Percentiles rank a stretch among this genome's conserved stretches.
Conservation (phyloP, 352 stramenopile genomes). For the Pythium monospermum region DNA sequence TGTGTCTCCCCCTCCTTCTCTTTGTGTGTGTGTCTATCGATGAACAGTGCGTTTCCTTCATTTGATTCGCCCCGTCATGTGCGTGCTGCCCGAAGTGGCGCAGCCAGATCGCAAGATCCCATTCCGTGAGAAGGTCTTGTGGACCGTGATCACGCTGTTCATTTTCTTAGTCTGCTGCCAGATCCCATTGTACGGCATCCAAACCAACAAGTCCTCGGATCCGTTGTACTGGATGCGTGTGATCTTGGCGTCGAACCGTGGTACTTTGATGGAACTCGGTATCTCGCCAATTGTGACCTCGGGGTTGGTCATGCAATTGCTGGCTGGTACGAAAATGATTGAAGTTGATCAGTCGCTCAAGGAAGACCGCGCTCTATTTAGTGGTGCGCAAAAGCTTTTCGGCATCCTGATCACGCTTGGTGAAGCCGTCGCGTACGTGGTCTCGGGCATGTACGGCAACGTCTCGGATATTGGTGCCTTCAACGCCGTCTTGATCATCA, state of each 20-base stretch:
- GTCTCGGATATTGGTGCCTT: conserved; percentile 96
- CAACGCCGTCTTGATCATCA: conserved; percentile 99
- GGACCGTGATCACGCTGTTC: conserved; percentile 99
- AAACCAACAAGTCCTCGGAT: conserved; percentile 98
- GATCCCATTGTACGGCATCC: conserved; percentile 99
- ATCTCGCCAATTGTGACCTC: conserved; percentile 99
- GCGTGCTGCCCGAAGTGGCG: conserved; percentile 97
- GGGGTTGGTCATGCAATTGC: conserved; percentile 98
- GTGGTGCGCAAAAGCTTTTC: conserved; percentile 99
- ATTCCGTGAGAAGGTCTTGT: conserved; percentile 99
- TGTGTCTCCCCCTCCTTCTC: neutral
- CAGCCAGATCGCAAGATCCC: conserved; percentile 96
- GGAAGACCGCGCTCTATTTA: conserved; percentile 98
- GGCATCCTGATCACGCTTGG: conserved; percentile 99
- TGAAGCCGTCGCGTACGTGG: conserved; percentile 98
- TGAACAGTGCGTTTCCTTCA: conserved; percentile 94
- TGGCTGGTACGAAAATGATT: conserved; percentile 98
- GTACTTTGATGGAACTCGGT: conserved; percentile 98
- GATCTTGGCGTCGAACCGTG: conserved; percentile 98
- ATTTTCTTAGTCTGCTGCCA: conserved; percentile 99
- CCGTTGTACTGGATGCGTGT: conserved; percentile 99
- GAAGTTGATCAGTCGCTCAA: conserved; percentile 99
- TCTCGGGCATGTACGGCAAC: conserved; percentile 99
- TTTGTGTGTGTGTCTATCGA: neutral
- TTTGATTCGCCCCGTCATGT: conserved; percentile 98